These are phyloP conservation scores for Cladosporium oxysporum DNA, from an alignment of 2,329 filamentous ascomycete species.

Conservation along the genomic window DNA sequence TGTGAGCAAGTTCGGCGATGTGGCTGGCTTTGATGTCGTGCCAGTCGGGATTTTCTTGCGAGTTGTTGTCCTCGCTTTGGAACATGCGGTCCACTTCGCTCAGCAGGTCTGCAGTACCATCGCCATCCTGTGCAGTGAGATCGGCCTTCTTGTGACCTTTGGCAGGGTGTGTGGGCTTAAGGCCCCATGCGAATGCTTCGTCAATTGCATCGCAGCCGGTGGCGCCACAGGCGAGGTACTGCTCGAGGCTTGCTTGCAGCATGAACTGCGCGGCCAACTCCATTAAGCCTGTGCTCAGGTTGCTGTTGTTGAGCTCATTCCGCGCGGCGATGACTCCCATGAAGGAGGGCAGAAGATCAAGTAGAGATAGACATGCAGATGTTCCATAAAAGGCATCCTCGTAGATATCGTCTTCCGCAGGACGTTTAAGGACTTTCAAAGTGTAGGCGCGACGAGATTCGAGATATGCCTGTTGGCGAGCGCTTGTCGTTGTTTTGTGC, in stretches of 20 bases:
- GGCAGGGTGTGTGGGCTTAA: constrained; percentile 25
- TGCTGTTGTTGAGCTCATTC: constrained; percentile 35
- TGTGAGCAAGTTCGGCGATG: constrained; percentile 31
- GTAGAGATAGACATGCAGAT: constrained; percentile 35
- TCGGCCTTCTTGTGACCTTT: not conserved
- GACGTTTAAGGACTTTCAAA: constrained; percentile 27
- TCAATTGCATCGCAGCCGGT: constrained; percentile 41
- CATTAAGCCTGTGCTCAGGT: constrained; percentile 45
- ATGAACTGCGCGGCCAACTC: constrained; percentile 51
- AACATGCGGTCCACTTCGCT: constrained; percentile 39
- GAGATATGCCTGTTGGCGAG: constrained; percentile 16
- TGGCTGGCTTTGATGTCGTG: constrained; percentile 38
- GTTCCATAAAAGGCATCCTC: constrained; percentile 41
- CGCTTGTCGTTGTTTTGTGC: not conserved
- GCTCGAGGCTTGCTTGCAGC: constrained; percentile 53
- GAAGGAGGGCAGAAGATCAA: constrained; percentile 51
- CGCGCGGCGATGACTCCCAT: constrained; percentile 48
- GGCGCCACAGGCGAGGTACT: constrained; percentile 44
- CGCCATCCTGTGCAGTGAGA: constrained; percentile 16
- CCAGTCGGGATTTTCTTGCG: constrained; percentile 41
- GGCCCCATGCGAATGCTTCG: constrained; percentile 51
- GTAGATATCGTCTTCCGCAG: constrained; percentile 28
- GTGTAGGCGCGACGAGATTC: constrained; percentile 30
- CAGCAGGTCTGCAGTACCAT: constrained; percentile 28
- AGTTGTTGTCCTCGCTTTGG: constrained; percentile 31